These are phyloP conservation scores for Vitis rotundifolia DNA, from an alignment of 164 flowering plant genomes.

Conservation along the genomic window DNA sequence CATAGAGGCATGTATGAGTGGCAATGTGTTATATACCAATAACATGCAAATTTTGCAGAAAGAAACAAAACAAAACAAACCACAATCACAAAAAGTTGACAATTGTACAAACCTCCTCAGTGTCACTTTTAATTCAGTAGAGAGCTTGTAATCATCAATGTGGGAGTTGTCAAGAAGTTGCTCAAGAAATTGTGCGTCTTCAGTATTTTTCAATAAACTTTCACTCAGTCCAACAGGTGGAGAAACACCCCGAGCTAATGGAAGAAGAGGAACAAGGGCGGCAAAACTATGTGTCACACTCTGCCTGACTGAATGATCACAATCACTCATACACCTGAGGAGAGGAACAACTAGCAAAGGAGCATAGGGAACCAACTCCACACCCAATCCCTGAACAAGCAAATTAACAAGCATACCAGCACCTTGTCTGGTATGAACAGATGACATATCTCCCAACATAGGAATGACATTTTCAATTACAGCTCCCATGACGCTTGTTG, in stretches of 20 bases:
- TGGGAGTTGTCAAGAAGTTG: constrained; percentile 97
- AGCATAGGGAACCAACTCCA: constrained; percentile 89
- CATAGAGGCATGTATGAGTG: too few species aligned
- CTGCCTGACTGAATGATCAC: constrained; percentile 84
- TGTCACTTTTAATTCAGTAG: constrained; percentile 76
- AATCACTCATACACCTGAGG: constrained; percentile 94
- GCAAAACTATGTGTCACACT: constrained; percentile 99
- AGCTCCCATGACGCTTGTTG: constrained; percentile 68
- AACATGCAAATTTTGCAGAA: not conserved
- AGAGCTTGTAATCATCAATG: constrained; percentile 89
- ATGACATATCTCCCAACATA: constrained; percentile 72
- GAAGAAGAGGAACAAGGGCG: constrained; percentile 98
- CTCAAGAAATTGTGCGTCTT: constrained; percentile 87
- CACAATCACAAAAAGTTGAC: not conserved
- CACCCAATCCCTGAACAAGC: constrained; percentile 89
- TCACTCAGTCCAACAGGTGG: constrained; percentile 75
- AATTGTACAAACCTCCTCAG: constrained; percentile 64
- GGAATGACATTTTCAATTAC: constrained; percentile 81
- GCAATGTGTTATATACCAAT: too few species aligned
- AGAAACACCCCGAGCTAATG: constrained; percentile 87
- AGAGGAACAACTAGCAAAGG: constrained; percentile 92
- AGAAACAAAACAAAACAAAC: not conserved
- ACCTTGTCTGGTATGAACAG: constrained; percentile 88
- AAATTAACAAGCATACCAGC: constrained; percentile 93
- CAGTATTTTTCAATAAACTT: constrained; percentile 60